Evolutionary conservation across 108 stramenopile species (phyloP), one percentile per base, ranked within the genome.

Genomic region (Chaetoceros tenuissimus): DNA sequence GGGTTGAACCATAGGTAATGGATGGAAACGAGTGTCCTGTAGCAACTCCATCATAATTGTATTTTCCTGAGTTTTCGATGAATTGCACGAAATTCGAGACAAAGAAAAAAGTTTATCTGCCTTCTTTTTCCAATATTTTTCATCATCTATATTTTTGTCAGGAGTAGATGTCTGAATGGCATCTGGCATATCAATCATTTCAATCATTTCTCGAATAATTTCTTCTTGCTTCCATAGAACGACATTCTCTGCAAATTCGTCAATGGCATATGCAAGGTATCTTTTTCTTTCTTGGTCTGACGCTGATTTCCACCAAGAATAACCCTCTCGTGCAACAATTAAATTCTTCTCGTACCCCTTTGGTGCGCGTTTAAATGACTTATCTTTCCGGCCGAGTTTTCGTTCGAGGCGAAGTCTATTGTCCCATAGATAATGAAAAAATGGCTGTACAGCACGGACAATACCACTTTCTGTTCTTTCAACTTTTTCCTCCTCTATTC

Each of bases 141-240:
- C 40, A 43, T 64, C 57, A 59, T 69, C 57, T 10, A 64, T 57
- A 34, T 53, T 10, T 31, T 16, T 53, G n/a, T 45, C 31, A 28
- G 8, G 30, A 49, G 60, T 18, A 30, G 22, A 1, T 45, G 22
- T 25, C 17, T 13, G 26, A 45, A 21, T 43, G n/a, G 23, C 28
- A 24, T 57, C 66, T 16, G 49, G 27, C 19, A 29, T 68, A 2
- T 55, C 60, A 29, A 60, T 55, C 25, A 57, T 67, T 20, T 66
- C 23, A 31, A 74, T 69, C 84, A 87, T 85, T 21, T 79, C 68
- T 46, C 73, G 74, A 8, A 87, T 67, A 40, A 48, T 80, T 63
- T 87, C 83, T 46, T 84, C 82, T 68, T 92, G 79, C 62, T 92
- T 92, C 90, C 90, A 92, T 46, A 78, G 71, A 46, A 85, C 63